These are phyloP conservation scores for Viola odorata DNA, from an alignment of 345 rosid genomes.

Conservation along the genomic window DNA sequence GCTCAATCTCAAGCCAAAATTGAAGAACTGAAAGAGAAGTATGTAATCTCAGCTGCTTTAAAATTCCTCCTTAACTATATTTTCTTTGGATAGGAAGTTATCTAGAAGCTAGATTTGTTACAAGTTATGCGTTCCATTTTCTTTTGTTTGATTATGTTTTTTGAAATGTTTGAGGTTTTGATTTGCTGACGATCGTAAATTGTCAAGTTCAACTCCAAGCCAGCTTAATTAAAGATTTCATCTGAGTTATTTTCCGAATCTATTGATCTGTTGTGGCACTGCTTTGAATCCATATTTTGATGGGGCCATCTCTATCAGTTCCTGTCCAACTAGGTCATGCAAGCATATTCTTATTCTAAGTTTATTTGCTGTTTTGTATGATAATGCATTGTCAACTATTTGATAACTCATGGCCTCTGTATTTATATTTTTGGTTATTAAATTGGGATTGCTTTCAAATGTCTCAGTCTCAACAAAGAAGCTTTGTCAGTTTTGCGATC, in stretches of 20 bases:
- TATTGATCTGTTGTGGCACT: no score
- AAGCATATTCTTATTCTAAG: not conserved
- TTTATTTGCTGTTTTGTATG: not conserved
- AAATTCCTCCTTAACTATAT: conserved; percentile 8
- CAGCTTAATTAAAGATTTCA: not conserved
- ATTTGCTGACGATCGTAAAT: not conserved
- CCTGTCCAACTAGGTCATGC: not conserved
- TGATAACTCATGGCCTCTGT: not conserved
- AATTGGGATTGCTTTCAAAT: not conserved
- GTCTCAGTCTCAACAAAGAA: conserved; percentile 56
- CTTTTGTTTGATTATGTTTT: conserved; percentile 2
- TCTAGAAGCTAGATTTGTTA: not conserved
- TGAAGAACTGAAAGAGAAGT: conserved; percentile 69
- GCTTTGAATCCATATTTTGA: not conserved
- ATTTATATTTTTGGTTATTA: conserved; percentile 5
- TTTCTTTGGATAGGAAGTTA: conserved; percentile 10
- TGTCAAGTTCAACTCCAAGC: not conserved
- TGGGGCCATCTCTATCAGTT: conserved; percentile 2
- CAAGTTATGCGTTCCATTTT: conserved; percentile 6
- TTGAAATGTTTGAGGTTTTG: not conserved
- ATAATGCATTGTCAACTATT: not conserved
- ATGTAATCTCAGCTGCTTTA: conserved; percentile 24
- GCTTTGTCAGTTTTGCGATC: conserved; percentile 53
- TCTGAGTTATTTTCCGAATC: no score
- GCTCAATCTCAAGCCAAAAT: conserved; percentile 48